Evolutionary conservation across 2,329 filamentous ascomycete species (phyloP), one percentile per base, ranked within the genome.

Genomic region (Acrocalymma vagum): DNA sequence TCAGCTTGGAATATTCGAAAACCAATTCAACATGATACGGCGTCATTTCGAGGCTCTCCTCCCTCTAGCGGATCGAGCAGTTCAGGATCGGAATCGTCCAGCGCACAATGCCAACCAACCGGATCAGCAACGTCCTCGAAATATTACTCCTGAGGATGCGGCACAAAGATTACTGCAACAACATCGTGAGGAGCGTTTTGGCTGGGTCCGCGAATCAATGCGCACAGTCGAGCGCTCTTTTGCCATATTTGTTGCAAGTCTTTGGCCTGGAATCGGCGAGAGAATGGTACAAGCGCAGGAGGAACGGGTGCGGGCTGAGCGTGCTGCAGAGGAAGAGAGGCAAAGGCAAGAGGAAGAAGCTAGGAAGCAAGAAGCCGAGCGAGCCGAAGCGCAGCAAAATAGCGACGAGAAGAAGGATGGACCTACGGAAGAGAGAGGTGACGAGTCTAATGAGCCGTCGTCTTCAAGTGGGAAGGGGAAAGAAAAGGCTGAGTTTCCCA

Each of bases 181-280:
- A 42, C 58, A 63, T 53, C 58, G 55, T 7, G 49, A 63, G 6
- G 46, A 63, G 26, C 47, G 53, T 6, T 43, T 59, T 27, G 57
- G 54, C 1, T 70, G 65, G 67, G 20, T 63, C 2, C 38, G 67
- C 6, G 62, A 68, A 9, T 50, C 36, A 4, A 36, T 81, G 13
- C 66, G 78, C 28, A 72, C 74, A 2, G 62, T 74, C 0, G 82
- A 85, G 60, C 72, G 83, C 24, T 78, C 78, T 1, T 56, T 82
- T 26, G 80, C 80, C n/a, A 69, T 86, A n/a, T 83, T 86, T 45
- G 60, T 86, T 22, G 82, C 82, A 1, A 84, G 79, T 62, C 58
- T 86, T 33, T 78, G 83, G 59, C 83, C 83, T 1, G 83, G 83
- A 1, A 73, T 86, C 17, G 82, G 83, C 1, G 83, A 86, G 59